Conservation (phyloP, 306 rosid genomes). For the Elaeagnus macrophylla region DNA sequence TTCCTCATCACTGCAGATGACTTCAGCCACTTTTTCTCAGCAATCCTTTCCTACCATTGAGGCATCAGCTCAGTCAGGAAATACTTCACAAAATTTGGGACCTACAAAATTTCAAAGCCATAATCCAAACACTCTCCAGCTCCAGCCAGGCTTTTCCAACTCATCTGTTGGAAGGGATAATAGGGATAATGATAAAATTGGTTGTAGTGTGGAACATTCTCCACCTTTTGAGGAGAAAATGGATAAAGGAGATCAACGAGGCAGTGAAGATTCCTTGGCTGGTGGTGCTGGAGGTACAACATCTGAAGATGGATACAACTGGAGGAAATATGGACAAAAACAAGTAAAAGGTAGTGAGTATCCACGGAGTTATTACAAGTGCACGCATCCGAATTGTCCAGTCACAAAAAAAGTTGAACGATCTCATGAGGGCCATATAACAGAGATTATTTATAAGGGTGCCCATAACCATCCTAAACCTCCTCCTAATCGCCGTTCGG, state of each 20-base stretch:
- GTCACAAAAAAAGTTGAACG: conserved; percentile 93
- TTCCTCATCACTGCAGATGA: conserved; percentile 38
- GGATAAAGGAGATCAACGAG: conserved; percentile 63
- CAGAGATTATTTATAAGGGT: conserved; percentile 93
- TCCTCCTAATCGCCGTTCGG: conserved; percentile 67
- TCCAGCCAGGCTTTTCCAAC: conserved; percentile 37
- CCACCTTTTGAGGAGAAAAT: conserved; percentile 57
- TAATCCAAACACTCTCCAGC: conserved; percentile 38
- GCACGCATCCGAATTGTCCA: conserved; percentile 73
- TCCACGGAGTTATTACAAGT: conserved; percentile 91
- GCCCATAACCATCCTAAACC: conserved; percentile 82
- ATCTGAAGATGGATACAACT: conserved; percentile 83
- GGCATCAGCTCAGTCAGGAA: conserved; percentile 49
- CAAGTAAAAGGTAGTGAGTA: conserved; percentile 95
- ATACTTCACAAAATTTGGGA: conserved; percentile 43
- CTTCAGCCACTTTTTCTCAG: conserved; percentile 36
- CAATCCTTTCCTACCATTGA: conserved; percentile 46
- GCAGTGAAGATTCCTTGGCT: conserved; percentile 46
- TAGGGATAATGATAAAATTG: conserved; percentile 28
- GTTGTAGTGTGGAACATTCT: conserved; percentile 37
- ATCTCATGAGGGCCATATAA: conserved; percentile 85
- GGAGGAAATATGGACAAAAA: conserved; percentile 97
- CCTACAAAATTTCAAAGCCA: conserved; percentile 39
- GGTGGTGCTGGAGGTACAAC: conserved; percentile 55
- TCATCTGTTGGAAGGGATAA: conserved; percentile 39